phyloP scores from a whole-genome alignment of 768 basidiomycete genomes.

The Lentinula lateritia region DNA sequence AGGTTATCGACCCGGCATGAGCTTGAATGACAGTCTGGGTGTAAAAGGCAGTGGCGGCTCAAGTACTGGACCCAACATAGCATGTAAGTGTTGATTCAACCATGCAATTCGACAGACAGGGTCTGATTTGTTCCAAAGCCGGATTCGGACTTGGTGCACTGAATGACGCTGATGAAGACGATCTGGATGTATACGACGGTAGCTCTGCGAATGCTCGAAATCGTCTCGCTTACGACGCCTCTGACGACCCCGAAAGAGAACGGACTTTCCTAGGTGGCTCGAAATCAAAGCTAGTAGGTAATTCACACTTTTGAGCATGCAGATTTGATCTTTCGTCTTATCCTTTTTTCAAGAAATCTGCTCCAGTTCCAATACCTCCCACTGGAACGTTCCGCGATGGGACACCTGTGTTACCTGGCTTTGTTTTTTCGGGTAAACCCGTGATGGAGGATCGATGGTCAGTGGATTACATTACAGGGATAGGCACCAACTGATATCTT shows the following conservation, averaged over 20 bases:
- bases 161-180: constrained; percentile 94
- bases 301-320: not conserved
- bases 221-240: constrained; percentile 60
- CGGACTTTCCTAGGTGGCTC: constrained; percentile 36
- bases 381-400: constrained; percentile 68
- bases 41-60: constrained; percentile 14
- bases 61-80: constrained; percentile 43
- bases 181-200: constrained; percentile 76
- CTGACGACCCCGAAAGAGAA: constrained; percentile 61
- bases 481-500: not conserved
- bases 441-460: constrained; percentile 69
- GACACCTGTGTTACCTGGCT: constrained; percentile 65
- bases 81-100: constrained; percentile 38
- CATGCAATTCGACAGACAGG: not conserved
- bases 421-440: constrained; percentile 61
- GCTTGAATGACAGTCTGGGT: constrained; percentile 57
- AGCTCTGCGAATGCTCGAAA: constrained; percentile 28
- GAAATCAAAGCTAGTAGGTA: constrained; percentile 23
- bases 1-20: constrained; percentile 67
- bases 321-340: constrained; percentile 15
- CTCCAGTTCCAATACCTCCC: constrained; percentile 14
- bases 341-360: constrained; percentile 25
- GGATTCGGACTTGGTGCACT: constrained; percentile 87
- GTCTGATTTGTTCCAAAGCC: constrained; percentile 30
- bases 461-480: constrained; percentile 13